A percentile compares a stretch with the other conserved stretches of the same genome.
phyloP scores from a whole-genome alignment of 2,329 filamentous ascomycete genomes.

The Aspergillus latus region DNA sequence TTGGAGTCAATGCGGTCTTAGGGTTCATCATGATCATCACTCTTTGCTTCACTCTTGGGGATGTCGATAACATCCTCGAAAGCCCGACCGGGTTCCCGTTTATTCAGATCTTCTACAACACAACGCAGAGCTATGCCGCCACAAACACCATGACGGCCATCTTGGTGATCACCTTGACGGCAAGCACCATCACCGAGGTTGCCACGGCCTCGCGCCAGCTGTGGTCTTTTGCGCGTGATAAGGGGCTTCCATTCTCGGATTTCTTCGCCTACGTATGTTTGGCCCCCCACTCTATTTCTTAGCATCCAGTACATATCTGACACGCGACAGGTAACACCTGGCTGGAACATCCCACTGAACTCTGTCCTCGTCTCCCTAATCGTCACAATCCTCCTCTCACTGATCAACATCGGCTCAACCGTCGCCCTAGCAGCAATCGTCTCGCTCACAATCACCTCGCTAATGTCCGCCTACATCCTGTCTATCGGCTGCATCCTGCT shows the following conservation, averaged over 20 bases:
- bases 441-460: conserved; percentile 43
- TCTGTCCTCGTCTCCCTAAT: conserved; percentile 49
- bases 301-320: not conserved
- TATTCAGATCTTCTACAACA: conserved; percentile 58
- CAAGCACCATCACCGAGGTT: conserved; percentile 54
- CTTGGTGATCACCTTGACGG: conserved; percentile 51
- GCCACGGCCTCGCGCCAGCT: conserved; percentile 59
- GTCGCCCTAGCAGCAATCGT: conserved; percentile 47
- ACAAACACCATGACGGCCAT: conserved; percentile 54
- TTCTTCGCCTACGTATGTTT: conserved; percentile 40
- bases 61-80: conserved; percentile 47
- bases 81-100: conserved; percentile 57
- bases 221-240: conserved; percentile 54
- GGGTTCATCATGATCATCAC: conserved; percentile 60
- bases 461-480: conserved; percentile 47
- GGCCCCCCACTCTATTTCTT: not conserved
- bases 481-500: conserved; percentile 49
- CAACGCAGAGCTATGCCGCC: conserved; percentile 49
- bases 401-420: conserved; percentile 55
- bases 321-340: conserved; percentile 33
- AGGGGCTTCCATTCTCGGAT: conserved; percentile 40
- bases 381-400: conserved; percentile 46
- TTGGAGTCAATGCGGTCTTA: conserved; percentile 53
- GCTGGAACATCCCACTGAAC: conserved; percentile 48
- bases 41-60: conserved; percentile 55